Evolutionary conservation across 495 filamentous ascomycete species (phyloP), one percentile per base, ranked within the genome.

Genomic region (Bacidia rubella): DNA sequence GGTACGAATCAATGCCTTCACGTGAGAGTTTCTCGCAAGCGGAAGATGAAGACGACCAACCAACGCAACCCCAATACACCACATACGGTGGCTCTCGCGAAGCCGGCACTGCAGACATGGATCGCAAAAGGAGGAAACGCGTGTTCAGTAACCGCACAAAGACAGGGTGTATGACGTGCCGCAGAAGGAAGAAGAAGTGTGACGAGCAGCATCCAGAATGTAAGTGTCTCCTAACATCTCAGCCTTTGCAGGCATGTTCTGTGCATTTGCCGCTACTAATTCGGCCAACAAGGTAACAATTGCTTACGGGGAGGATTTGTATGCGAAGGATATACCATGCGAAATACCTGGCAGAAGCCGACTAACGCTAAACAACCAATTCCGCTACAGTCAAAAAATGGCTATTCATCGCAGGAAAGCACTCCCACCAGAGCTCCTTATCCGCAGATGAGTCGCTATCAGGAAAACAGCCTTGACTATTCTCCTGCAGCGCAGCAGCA

Each of bases 121-220:
- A 86, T 54, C 81, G 81, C 9, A 88, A 87, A 62, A 79, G 80
- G 63, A 73, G 87, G 58, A 94, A 94, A 63, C 79, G 87, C 22
- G 74, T 93, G 60, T 98, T 97, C 63, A 94, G 87, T 66, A 96
- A 96, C 65, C 79, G 92, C 50, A 97, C 92, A 17, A 97, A 97
- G 70, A 96, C 92, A 27, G 92, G 92, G 17, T 98, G 92, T 64
- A 85, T 95, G 70, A 98, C 92, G 24, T 98, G 92, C 65, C 76
- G 92, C 51, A 78, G 82, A 59, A 78, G 92, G 44, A 98, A 98
- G 77, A 98, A 98, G 78, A 98, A 98, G 67, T 98, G 92, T 63
- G 92, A 98, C 62, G 92, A 98, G 69, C 76, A 76, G 55, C 90
- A 95, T 67, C 92, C 92, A 41, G 83, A 89, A 72, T 98, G 92